Base-by-base conservation (phyloP, 179 eudicot species). In the Nepenthes alata region DNA sequence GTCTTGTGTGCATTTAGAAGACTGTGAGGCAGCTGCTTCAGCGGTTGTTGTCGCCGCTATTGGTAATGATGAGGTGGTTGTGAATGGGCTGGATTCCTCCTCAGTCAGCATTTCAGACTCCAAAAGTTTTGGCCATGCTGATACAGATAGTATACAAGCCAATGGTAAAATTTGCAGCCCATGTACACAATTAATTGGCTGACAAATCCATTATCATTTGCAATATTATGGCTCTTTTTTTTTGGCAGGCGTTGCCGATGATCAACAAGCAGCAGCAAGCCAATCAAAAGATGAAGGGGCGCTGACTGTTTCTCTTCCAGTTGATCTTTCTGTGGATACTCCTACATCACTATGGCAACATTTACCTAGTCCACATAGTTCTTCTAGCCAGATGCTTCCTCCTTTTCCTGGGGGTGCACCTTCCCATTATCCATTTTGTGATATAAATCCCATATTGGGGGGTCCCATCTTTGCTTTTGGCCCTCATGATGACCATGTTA, bases 11-110 rank as follows among this genome's bases (percentile, higher is more conserved):
- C 74, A 76, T 59, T 68, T 80, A 59, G 89, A 78, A 73, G 89
- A 85, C 69, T 64, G 80, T 70, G 97, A 85, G 75, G 95, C 96
- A 55, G 86, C 91, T 70, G 95, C 88, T 61, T 87, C 95, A 48
- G 95, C 97, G 55, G 85, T 83, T 71, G 89, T 85, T 79, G 95
- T 79, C 74, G 94, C 97, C 60, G 96, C 94, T 35, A 90, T 94
- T 35, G 73, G 84, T 66, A 80, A 71, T 63, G 94, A 94, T 68
- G 95, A 94, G 69, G 80, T 68, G 65, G 80, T 71, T 60, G 89
- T 76, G 49, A 80, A 69, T 75, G 76, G 68, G 52, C 35, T 76
- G 63, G 74, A 78, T 64, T 25, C 67, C 51, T 57, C 74, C 58
- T 59, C 81, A 37, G 78, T 67, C 49, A 55, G 77, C 65, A 58